These are phyloP conservation scores for Stemphylium beticola DNA, from an alignment of 2,329 filamentous ascomycete genomes.

Conservation along the genomic window DNA sequence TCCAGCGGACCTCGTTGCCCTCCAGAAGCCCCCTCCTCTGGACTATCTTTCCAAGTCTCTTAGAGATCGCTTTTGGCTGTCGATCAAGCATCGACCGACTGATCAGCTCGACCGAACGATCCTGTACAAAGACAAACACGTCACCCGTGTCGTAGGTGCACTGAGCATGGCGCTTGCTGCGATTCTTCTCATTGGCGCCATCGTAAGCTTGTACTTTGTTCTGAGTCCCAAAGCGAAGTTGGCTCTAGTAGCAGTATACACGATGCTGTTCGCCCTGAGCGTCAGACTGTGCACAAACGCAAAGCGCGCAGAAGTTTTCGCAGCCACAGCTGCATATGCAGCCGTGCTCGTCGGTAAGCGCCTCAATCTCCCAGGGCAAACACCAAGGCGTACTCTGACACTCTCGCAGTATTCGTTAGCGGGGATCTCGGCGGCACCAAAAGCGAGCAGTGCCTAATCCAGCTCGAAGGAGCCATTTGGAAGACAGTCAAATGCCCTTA, in stretches of 20 bases:
- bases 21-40: background rate
- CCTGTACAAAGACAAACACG: background rate
- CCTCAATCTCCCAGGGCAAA: no score
- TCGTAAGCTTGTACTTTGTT: constrained; percentile 26
- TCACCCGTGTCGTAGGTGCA: background rate
- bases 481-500: constrained; percentile 10
- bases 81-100: background rate
- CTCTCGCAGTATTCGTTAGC: constrained; percentile 22
- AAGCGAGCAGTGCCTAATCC: constrained; percentile 3
- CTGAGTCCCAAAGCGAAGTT: constrained; percentile 19
- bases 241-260: constrained; percentile 27
- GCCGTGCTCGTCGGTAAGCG: constrained; percentile 24
- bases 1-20: background rate
- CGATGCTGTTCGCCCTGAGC: constrained; percentile 29
- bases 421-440: constrained; percentile 22
- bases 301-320: constrained; percentile 31
- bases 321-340: constrained; percentile 31
- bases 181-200: constrained; percentile 29
- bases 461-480: constrained; percentile 14
- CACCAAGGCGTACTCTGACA: background rate
- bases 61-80: background rate
- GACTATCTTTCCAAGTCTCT: background rate
- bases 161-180: constrained; percentile 15
- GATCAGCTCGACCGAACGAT: background rate
- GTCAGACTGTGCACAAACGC: constrained; percentile 27